Evolutionary conservation across 1,139 yeast genomes (phyloP).

Genomic region (Yamadazyma kanchanaburiensis): DNA sequence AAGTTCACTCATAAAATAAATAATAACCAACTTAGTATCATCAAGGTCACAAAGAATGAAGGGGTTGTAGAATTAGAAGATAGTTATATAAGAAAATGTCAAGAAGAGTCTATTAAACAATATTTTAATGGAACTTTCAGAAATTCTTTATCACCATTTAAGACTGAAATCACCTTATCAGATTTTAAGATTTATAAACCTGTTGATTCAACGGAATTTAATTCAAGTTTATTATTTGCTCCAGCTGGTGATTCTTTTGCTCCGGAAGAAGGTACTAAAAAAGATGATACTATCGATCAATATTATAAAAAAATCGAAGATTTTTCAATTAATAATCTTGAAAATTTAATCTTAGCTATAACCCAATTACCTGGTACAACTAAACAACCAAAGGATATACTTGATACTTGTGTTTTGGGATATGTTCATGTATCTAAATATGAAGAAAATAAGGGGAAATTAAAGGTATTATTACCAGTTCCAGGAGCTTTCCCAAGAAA

Average conservation of each 20-base stretch:
- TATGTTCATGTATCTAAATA: conserved; percentile 49
- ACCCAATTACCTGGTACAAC: conserved; percentile 60
- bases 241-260: conserved; percentile 47
- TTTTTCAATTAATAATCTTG: conserved; percentile 55
- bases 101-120: conserved; percentile 75
- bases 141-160: conserved; percentile 71
- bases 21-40: conserved; percentile 38
- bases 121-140: conserved; percentile 81
- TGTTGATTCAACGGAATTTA: conserved; percentile 34
- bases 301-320: conserved; percentile 35
- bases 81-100: conserved; percentile 61
- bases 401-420: conserved; percentile 64
- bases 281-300: conserved; percentile 32
- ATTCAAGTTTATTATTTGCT: conserved; percentile 37
- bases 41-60: conserved; percentile 68
- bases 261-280: conserved; percentile 25
- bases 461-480: conserved; percentile 77
- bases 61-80: conserved; percentile 77
- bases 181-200: conserved; percentile 39
- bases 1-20: conserved; percentile 48
- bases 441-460: conserved; percentile 65
- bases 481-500: conserved; percentile 77
- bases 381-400: conserved; percentile 44
- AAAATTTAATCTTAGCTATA: conserved; percentile 72
- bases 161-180: conserved; percentile 38